Evolutionary conservation across 2,329 filamentous ascomycete genomes (phyloP).

Genomic region (Spiromastix sp.): DNA sequence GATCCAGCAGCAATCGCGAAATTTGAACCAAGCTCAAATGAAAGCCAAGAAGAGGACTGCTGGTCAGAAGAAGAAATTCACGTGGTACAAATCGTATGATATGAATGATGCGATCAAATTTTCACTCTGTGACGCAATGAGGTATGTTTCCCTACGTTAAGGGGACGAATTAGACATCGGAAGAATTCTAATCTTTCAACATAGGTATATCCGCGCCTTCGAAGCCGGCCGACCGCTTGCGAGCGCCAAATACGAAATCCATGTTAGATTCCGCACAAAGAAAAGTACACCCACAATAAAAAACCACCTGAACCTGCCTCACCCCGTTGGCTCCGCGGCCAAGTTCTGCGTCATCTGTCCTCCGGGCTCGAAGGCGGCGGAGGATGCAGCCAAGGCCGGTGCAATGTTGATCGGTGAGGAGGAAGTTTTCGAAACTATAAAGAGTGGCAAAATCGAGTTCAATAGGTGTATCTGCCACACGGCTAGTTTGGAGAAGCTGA

Average conservation of each 20-base stretch:
- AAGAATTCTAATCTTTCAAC: background rate
- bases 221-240: conserved; percentile 75
- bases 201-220: conserved; percentile 77
- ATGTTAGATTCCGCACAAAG: conserved; percentile 69
- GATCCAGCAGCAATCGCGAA: conserved; percentile 11
- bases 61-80: conserved; percentile 39
- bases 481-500: conserved; percentile 65
- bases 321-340: conserved; percentile 79
- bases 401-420: conserved; percentile 80
- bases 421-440: conserved; percentile 69
- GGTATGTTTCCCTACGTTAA: conserved; percentile 37
- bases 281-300: conserved; percentile 82
- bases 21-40: conserved; percentile 2
- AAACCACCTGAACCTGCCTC: conserved; percentile 77
- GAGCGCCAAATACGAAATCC: conserved; percentile 76
- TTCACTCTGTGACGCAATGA: conserved; percentile 83
- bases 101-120: conserved; percentile 61
- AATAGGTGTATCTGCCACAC: conserved; percentile 81
- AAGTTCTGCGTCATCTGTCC: conserved; percentile 85
- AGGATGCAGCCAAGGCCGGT: conserved; percentile 65
- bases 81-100: conserved; percentile 53
- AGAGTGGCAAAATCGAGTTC: conserved; percentile 69
- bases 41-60: conserved; percentile 6
- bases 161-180: background rate
- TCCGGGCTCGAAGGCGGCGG: conserved; percentile 63